Conservation (phyloP, 768 basidiomycete species). For the Lyophyllum decastes region DNA sequence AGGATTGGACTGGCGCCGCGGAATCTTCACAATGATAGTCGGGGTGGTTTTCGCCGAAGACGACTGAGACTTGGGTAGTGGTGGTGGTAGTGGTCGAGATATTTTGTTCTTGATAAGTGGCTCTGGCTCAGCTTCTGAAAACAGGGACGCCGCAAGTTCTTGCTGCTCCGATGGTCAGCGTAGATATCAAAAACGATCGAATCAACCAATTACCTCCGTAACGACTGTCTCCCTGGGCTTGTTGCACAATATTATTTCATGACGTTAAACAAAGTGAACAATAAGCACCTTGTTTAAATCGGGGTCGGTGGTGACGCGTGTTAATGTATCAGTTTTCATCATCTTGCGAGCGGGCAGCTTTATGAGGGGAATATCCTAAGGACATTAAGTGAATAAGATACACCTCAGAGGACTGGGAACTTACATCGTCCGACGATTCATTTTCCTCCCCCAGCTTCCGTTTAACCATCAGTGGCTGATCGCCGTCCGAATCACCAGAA, state of each 20-base stretch:
- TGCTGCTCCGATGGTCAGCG: not conserved
- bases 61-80: not conserved
- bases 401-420: not conserved
- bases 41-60: conserved; percentile 10
- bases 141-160: not conserved
- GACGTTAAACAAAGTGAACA: not conserved
- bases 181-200: not conserved
- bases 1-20: conserved; percentile 20
- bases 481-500: no score
- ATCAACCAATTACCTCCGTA: not conserved
- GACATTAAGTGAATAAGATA: not conserved
- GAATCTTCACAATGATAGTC: conserved; percentile 11
- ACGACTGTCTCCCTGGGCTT: not conserved
- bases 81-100: not conserved
- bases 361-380: conserved; percentile 8
- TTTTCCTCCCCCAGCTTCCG: not conserved
- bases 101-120: not conserved
- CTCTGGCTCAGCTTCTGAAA: not conserved
- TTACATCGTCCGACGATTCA: conserved; percentile 6
- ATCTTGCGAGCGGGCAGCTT: conserved; percentile 9
- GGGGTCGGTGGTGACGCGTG: not conserved
- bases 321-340: conserved; percentile 1
- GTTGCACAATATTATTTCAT: not conserved
- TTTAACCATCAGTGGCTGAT: not conserved
- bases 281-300: not conserved